phyloP scores from a whole-genome alignment of 495 filamentous ascomycete species.

The Hypomontagnella monticulosa region DNA sequence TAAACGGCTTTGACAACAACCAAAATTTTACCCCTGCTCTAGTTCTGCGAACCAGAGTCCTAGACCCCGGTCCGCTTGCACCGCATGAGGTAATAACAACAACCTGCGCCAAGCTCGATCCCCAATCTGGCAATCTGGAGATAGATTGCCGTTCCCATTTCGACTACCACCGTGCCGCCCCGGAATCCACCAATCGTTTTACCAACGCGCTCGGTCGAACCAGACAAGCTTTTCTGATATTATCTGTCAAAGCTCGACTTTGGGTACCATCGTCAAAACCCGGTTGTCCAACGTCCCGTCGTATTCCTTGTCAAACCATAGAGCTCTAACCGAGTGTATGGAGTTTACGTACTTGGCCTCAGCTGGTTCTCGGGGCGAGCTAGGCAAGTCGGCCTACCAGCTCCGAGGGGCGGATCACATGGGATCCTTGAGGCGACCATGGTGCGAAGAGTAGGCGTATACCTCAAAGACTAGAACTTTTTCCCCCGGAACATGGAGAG shows the following conservation, averaged over 20 bases:
- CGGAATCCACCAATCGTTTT: slow-evolving; percentile 5
- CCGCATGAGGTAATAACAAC: neutral
- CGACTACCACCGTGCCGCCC: slow-evolving; percentile 16
- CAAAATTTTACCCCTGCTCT: neutral
- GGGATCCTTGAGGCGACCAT: neutral
- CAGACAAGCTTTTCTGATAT: slow-evolving; percentile 23
- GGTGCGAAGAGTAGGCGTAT: slow-evolving; percentile 3
- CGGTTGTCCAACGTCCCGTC: neutral
- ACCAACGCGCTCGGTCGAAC: neutral
- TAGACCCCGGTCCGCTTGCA: neutral
- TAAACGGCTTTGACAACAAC: neutral
- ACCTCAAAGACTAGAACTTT: slow-evolving; percentile 14
- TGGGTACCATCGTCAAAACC: slow-evolving; percentile 14
- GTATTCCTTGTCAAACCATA: neutral
- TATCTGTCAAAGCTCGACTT: slow-evolving; percentile 1
- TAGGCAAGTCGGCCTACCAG: slow-evolving; percentile 32
- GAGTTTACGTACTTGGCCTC: neutral
- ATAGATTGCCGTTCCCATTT: slow-evolving; percentile 12
- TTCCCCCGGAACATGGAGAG: neutral
- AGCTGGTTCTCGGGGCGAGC: slow-evolving; percentile 16
- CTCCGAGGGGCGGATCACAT: slow-evolving; percentile 29
- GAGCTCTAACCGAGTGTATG: neutral
- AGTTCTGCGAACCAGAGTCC: too few species aligned
- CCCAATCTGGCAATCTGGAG: slow-evolving; percentile 10
- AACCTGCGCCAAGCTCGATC: slow-evolving; percentile 4